Base-by-base conservation (phyloP, 2,329 filamentous ascomycete genomes). In the Diatrype stigma region DNA sequence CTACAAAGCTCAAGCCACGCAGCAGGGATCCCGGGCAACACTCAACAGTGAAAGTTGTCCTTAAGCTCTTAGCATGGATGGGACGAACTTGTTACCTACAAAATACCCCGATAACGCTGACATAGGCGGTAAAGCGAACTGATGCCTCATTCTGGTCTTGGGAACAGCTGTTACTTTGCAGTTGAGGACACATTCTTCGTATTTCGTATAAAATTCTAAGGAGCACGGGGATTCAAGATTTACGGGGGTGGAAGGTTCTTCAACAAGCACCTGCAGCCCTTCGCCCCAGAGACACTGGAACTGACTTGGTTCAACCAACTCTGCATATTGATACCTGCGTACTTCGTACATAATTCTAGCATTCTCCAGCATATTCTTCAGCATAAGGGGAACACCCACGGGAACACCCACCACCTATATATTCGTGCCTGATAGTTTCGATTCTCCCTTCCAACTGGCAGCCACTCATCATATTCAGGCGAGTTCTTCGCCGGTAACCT, bases 401-500 rank as follows among this genome's bases (percentile, higher is more conserved):
- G n/a, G n/a, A n/a, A n/a, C n/a, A n/a, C n/a, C n/a, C n/a, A n/a
- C n/a, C n/a, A n/a, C n/a, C n/a, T n/a, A n/a, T n/a, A n/a, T n/a
- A n/a, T n/a, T n/a, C n/a, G 8, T 40, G 19, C 37, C 8, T 19
- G 17, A 7, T 17, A 40, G n/a, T 21, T 40, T 21, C 17, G 11
- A 26, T 32, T 16, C 44, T 47, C 42, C 47, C 32, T 23, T 47
- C 40, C 35, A 54, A 50, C 55, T 60, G 59, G 58, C 54, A 51
- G 52, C 48, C 45, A 49, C 50, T 30, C 49, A 47, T 34, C 30
- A 50, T 53, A 53, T 49, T 47, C 42, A 52, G 63, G 63, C 64
- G 63, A 64, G 54, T 52, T 56, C 51, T 50, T 58, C 63, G 60
- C 62, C 63, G 54, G 49, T 46, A 53, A 52, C 53, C 59, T 56